A percentile compares a stretch with the other conserved stretches of the same genome.
These are phyloP conservation scores for Plectosphaerella plurivora DNA, from an alignment of 2,329 filamentous ascomycete genomes.

Conservation along the genomic window DNA sequence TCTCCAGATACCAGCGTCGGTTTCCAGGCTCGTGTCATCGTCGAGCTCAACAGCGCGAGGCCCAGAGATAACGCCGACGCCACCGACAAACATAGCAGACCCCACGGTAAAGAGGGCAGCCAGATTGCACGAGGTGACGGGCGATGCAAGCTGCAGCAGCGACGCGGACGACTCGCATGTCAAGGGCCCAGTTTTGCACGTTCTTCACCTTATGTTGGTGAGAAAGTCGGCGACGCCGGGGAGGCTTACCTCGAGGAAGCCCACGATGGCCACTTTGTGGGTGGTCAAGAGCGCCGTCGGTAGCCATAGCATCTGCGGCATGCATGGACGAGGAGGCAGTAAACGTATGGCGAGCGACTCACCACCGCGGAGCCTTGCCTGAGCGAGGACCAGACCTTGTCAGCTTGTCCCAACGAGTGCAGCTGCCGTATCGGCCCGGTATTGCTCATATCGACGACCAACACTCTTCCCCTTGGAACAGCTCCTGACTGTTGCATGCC, in stretches of 20 bases:
- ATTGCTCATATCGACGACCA: constrained; percentile 38
- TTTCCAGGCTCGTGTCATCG: constrained; percentile 18
- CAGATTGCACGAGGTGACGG: constrained; percentile 20
- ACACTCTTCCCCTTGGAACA: constrained; percentile 34
- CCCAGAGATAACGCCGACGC: constrained; percentile 18
- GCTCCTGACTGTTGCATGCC: constrained; percentile 14
- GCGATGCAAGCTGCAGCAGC: constrained; percentile 6
- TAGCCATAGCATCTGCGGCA: neutral
- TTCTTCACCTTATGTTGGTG: constrained; percentile 2
- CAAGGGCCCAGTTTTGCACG: constrained; percentile 7
- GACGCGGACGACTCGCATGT: constrained; percentile 18
- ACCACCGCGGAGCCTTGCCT: constrained; percentile 31
- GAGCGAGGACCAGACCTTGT: constrained; percentile 36
- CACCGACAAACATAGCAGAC: constrained; percentile 19
- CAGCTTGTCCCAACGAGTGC: constrained; percentile 25
- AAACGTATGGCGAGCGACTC: constrained; percentile 10
- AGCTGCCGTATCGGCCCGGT: constrained; percentile 30
- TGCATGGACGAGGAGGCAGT: neutral
- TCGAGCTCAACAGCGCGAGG: constrained; percentile 16
- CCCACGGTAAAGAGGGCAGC: constrained; percentile 19
- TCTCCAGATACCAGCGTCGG: constrained; percentile 22
- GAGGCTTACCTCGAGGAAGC: constrained; percentile 18
- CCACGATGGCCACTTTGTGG: constrained; percentile 22
- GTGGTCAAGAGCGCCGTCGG: constrained; percentile 30
- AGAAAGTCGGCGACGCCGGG: constrained; percentile 14